These are phyloP conservation scores for Pseudozyma sp. DNA, from an alignment of 1,284 basidiomycete genomes.

Conservation along the genomic window DNA sequence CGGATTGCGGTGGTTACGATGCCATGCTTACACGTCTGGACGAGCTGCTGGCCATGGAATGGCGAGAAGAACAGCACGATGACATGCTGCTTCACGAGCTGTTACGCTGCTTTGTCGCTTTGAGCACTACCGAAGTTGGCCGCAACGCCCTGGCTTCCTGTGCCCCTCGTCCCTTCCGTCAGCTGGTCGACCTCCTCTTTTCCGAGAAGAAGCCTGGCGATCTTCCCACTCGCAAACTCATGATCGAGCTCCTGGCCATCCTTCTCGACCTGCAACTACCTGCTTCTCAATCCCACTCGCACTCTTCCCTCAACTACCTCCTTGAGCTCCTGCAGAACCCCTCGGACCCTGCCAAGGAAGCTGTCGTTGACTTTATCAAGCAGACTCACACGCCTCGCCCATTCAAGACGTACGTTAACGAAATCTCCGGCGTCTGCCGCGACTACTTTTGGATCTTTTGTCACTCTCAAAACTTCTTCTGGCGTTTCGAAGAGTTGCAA, in stretches of 20 bases:
- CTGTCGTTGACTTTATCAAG: slow-evolving; percentile 81
- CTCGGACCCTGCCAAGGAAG: slow-evolving; percentile 38
- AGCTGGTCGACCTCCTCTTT: slow-evolving; percentile 85
- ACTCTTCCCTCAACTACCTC: slow-evolving; percentile 51
- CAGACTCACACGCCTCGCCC: slow-evolving; percentile 83
- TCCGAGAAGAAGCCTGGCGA: slow-evolving; percentile 98
- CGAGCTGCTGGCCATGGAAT: slow-evolving; percentile 93
- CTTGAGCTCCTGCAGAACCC: slow-evolving; percentile 60
- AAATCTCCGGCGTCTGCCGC: slow-evolving; percentile 86
- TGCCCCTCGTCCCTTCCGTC: slow-evolving; percentile 85
- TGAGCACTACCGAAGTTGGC: slow-evolving; percentile 85
- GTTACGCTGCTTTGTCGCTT: slow-evolving; percentile 90
- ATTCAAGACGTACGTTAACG: slow-evolving; percentile 90
- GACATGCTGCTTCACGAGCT: slow-evolving; percentile 93
- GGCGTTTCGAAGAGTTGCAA: slow-evolving; percentile 84
- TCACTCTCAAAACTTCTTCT: slow-evolving; percentile 90
- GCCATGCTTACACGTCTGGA: slow-evolving; percentile 86
- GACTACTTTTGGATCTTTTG: slow-evolving; percentile 99
- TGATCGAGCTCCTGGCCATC: slow-evolving; percentile 81
- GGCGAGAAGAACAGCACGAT: slow-evolving; percentile 98
- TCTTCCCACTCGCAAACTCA: slow-evolving; percentile 85
- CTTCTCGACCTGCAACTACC: slow-evolving; percentile 60
- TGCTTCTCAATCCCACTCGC: slow-evolving; percentile 34
- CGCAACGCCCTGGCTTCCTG: slow-evolving; percentile 79
- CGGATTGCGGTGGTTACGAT: slow-evolving; percentile 80